Percentiles rank a stretch among this genome's conserved stretches.
Conservation (phyloP, 495 filamentous ascomycete genomes). For the Annulohypoxylon nitens region DNA sequence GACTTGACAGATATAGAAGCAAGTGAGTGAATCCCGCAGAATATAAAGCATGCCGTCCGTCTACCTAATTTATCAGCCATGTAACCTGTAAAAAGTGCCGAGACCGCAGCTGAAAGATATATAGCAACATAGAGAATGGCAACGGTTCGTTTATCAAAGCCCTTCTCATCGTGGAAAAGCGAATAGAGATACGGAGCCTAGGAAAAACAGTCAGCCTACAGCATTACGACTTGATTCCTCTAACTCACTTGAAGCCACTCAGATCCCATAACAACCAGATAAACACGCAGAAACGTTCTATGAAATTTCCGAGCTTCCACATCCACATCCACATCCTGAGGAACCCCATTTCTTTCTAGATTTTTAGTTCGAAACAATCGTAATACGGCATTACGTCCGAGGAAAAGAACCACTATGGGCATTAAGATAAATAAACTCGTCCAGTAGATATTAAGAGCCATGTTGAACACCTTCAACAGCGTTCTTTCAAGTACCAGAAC, state of each 20-base stretch:
- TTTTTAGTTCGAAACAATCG: slow-evolving; percentile 19
- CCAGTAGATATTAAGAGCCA: slow-evolving; percentile 46
- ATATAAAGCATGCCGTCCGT: slow-evolving; percentile 55
- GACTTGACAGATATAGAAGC: slow-evolving; percentile 62
- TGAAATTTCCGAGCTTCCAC: slow-evolving; percentile 50
- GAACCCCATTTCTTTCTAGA: slow-evolving; percentile 14
- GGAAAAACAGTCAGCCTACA: not conserved
- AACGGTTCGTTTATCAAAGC: slow-evolving; percentile 57
- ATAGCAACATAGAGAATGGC: slow-evolving; percentile 60
- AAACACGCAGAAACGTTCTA: slow-evolving; percentile 58
- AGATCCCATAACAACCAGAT: slow-evolving; percentile 58
- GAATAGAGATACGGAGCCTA: slow-evolving; percentile 64
- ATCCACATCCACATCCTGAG: slow-evolving; percentile 39
- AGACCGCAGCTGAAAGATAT: slow-evolving; percentile 61
- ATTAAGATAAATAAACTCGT: slow-evolving; percentile 36
- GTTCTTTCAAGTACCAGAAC: not conserved
- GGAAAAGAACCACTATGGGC: slow-evolving; percentile 37
- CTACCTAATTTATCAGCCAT: slow-evolving; percentile 62
- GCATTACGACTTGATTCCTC: not conserved
- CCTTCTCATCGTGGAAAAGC: slow-evolving; percentile 62
- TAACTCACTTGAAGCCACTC: slow-evolving; percentile 62
- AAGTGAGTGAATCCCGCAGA: slow-evolving; percentile 60
- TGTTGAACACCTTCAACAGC: slow-evolving; percentile 1
- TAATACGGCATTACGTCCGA: slow-evolving; percentile 27
- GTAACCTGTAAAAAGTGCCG: slow-evolving; percentile 60